These are phyloP conservation scores for Populus alba DNA, from an alignment of 345 rosid species.

Conservation along the genomic window DNA sequence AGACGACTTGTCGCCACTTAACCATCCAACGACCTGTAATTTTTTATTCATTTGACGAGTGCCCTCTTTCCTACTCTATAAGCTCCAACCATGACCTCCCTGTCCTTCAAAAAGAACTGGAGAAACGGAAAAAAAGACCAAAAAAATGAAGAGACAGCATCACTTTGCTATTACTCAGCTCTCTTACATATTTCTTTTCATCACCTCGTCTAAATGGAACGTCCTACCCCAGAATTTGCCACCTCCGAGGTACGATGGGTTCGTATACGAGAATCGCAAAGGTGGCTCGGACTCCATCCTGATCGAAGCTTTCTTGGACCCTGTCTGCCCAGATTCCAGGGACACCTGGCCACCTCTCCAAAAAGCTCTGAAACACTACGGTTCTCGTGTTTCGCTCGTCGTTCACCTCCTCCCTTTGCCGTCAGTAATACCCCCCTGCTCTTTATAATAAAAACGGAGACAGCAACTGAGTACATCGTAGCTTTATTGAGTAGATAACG, in stretches of 20 bases:
- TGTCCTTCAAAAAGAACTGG: background rate
- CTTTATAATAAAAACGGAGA: background rate
- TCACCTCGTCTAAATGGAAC: slow-evolving; percentile 3
- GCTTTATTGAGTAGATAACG: background rate
- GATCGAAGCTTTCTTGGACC: slow-evolving; percentile 84
- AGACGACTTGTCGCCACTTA: too few relatives aligned
- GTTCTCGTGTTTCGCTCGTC: slow-evolving; percentile 52
- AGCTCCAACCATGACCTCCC: background rate
- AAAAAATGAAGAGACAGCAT: slow-evolving; percentile 6
- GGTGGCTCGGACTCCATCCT: slow-evolving; percentile 44
- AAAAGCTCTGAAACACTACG: slow-evolving; percentile 56
- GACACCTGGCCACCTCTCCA: slow-evolving; percentile 85
- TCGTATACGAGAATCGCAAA: slow-evolving; percentile 38
- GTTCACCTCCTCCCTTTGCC: slow-evolving; percentile 86
- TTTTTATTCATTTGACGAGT: too few relatives aligned
- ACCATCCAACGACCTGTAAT: too few relatives aligned
- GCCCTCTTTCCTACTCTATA: background rate
- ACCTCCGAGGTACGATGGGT: slow-evolving; percentile 76
- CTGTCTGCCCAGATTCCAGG: slow-evolving; percentile 84
- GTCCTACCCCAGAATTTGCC: slow-evolving; percentile 60
- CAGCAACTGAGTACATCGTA: background rate
- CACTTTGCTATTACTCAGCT: background rate
- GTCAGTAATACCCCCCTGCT: slow-evolving; percentile 39
- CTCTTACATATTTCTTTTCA: slow-evolving; percentile 6
- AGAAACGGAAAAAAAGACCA: background rate